Evolutionary conservation across 2,329 filamentous ascomycete genomes (phyloP).

Genomic region (Trichocomaceae sp.): DNA sequence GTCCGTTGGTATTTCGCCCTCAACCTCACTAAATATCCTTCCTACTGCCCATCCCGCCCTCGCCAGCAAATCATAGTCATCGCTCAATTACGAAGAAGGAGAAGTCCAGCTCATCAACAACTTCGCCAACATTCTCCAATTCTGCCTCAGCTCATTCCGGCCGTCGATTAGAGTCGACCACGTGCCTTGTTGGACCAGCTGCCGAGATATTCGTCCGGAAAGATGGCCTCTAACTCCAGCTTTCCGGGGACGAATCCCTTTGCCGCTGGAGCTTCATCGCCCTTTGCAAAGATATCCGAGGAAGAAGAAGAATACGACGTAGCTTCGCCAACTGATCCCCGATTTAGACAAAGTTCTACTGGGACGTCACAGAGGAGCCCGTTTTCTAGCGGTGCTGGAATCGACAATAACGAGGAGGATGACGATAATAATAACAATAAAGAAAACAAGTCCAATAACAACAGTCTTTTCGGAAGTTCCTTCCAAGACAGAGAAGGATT

Average conservation of each 20-base stretch:
- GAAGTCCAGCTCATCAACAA: conserved; percentile 39
- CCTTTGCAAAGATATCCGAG: conserved; percentile 62
- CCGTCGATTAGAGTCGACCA: conserved; percentile 36
- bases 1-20: too few relatives aligned
- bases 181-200: conserved; percentile 27
- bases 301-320: conserved; percentile 82
- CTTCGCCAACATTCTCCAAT: conserved; percentile 60
- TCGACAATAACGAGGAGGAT: conserved; percentile 15
- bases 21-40: not conserved
- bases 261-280: conserved; percentile 56
- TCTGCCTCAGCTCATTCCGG: conserved; percentile 60
- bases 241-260: conserved; percentile 82
- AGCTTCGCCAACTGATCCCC: conserved; percentile 64
- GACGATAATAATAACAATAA: conserved; percentile 13
- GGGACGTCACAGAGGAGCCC: conserved; percentile 29
- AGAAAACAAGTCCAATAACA: conserved; percentile 16
- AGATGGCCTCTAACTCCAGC: conserved; percentile 61
- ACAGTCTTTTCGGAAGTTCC: conserved; percentile 26
- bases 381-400: conserved; percentile 36
- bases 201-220: conserved; percentile 4
- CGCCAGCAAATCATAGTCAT: not conserved
- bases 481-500: conserved; percentile 23
- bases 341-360: conserved; percentile 42
- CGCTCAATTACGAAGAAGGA: not conserved
- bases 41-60: not conserved